These are phyloP conservation scores for Amphichorda felina DNA, from an alignment of 2,329 filamentous ascomycete genomes.

Conservation along the genomic window DNA sequence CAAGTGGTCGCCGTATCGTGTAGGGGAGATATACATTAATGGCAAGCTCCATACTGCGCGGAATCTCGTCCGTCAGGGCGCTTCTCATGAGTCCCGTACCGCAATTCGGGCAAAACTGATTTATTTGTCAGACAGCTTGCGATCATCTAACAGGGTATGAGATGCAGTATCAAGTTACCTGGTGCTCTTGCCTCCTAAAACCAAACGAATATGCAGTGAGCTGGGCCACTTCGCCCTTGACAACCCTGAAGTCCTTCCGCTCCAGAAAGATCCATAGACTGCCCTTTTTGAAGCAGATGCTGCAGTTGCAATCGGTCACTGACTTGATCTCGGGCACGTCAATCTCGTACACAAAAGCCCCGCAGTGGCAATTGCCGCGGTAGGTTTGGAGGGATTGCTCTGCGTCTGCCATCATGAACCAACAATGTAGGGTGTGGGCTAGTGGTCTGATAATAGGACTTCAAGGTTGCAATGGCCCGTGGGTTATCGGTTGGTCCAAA, in stretches of 20 bases:
- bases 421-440: no score
- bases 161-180: no score
- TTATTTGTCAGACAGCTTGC: background rate
- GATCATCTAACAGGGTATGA: no score
- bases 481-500: no score
- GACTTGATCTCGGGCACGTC: constrained; percentile 44
- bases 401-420: background rate
- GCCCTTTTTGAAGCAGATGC: constrained; percentile 44
- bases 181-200: constrained; percentile 23
- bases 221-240: constrained; percentile 29
- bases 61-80: constrained; percentile 4
- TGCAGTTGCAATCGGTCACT: constrained; percentile 52
- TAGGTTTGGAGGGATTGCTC: constrained; percentile 22
- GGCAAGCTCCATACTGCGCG: constrained; percentile 15
- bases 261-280: constrained; percentile 25
- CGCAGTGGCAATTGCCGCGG: constrained; percentile 47
- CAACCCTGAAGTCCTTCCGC: constrained; percentile 23
- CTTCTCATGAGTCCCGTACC: constrained; percentile 17
- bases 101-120: constrained; percentile 39
- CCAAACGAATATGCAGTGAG: constrained; percentile 34
- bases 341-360: constrained; percentile 37
- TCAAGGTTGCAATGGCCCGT: no score
- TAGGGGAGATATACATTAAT: constrained; percentile 25
- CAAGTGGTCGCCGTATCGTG: background rate
- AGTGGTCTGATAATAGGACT: no score